phyloP scores from a whole-genome alignment of 305 asterid genomes.

The Solanum hybrid region DNA sequence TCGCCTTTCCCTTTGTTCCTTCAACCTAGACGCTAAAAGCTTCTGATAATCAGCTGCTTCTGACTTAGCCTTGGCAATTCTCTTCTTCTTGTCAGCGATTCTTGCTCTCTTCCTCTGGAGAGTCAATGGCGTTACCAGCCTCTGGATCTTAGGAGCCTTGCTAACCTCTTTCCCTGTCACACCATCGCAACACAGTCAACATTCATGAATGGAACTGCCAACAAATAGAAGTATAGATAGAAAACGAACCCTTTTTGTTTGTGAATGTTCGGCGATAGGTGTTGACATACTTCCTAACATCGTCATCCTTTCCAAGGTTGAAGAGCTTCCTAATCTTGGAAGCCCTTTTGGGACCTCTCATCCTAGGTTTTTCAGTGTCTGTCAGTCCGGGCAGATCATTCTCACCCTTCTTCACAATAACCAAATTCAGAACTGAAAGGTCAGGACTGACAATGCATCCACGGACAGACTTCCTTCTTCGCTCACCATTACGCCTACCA shows the following conservation, averaged over 20 bases:
- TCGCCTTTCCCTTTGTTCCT: constrained; percentile 35
- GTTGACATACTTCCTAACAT: constrained; percentile 32
- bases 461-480: constrained; percentile 33
- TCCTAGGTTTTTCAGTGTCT: constrained; percentile 30
- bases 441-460: constrained; percentile 37
- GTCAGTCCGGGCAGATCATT: constrained; percentile 33
- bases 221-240: not conserved
- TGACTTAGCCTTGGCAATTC: constrained; percentile 30
- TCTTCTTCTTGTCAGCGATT: constrained; percentile 32
- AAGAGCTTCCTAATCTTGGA: constrained; percentile 35
- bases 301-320: constrained; percentile 30
- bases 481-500: constrained; percentile 29
- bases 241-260: constrained; percentile 17
- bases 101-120: constrained; percentile 40
- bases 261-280: constrained; percentile 28
- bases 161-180: constrained; percentile 25
- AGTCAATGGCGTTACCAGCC: constrained; percentile 35
- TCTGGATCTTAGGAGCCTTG: constrained; percentile 37
- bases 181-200: not conserved
- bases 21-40: constrained; percentile 28
- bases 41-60: constrained; percentile 32
- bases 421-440: constrained; percentile 28
- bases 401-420: constrained; percentile 33
- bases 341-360: constrained; percentile 43
- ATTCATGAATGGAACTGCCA: not conserved